Base-by-base conservation (phyloP, 129 eudicot species). In the Artemisia annua region DNA sequence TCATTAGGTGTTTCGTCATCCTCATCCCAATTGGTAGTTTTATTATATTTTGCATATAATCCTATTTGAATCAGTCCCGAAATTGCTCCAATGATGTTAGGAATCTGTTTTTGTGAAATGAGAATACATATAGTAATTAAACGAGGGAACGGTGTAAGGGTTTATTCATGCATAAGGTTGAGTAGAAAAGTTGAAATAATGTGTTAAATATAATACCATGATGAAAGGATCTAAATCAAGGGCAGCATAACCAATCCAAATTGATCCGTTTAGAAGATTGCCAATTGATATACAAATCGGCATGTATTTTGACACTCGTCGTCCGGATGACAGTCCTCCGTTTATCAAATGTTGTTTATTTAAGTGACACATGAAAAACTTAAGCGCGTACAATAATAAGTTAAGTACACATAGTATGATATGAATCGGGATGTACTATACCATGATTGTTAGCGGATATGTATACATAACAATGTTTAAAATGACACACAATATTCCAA, bases 231-330 rank as follows among this genome's bases (percentile, higher is more conserved):
- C 98, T 56, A 93, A 75, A 48, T 75, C 86, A 70, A 90, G 79
- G 66, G 74, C 55, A 14, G 96, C 90, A 66, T 93, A 93, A 49
- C 58, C 53, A 13, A 79, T 6, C 97, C 98, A 93, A 14, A 81
- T 67, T 7, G 65, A 28, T 1, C 92, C 98, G 75, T 90, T 93
- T 2, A 75, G 28, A 35, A 93, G 88, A 85, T 83, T 87, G 14
- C 92, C 88, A 2, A 89, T 63, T 18, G 98, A 93, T 3, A 93
- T 61, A 48, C 64, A 74, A 30, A 93, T 81, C 15, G 97, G 97
- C 98, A 89, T 90, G 89, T 72, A 93, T 75, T 75, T 81, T 90
- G 4, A 93, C 96, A 71, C 98, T 93, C 91, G 87, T 93, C 6
- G 97, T 93, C 71, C 16, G 59, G 48, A 93, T 84, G 20, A 93